Evolutionary conservation across 352 stramenopile species (phyloP), one percentile per base, ranked within the genome.

Genomic region (Pythium phragmiticola): DNA sequence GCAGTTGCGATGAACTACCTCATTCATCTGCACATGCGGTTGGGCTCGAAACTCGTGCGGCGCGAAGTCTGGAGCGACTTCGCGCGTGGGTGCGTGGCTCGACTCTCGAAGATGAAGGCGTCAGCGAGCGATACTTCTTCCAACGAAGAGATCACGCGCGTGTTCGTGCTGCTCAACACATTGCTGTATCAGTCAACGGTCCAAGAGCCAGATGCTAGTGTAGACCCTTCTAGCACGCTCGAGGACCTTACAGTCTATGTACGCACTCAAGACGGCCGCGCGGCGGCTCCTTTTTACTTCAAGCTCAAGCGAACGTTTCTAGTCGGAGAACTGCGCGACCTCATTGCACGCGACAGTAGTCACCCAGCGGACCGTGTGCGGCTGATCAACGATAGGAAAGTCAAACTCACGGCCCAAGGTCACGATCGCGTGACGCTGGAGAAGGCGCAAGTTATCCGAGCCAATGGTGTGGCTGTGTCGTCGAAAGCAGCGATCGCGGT

Each of bases 101-200:
- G 62, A 23, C n/a, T 74, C 19, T 36, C 55, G 6, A 69, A 69
- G 54, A 52, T 53, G 8, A 68, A 63, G 41, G 21, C 41, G 2
- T 28, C 50, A 41, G 16, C 50, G 2, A 30, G 21, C 3, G 69
- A 83, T n/a, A 64, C 67, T n/a, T 57, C 68, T 8, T 43, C 36
- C 6, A 60, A 39, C 14, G 28, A 51, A 34, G 65, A 66, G 11
- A 50, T 47, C 17, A 28, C 52, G 3, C 33, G 85, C 7, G 30
- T 92, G 28, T 66, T 94, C 2, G 57, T 84, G 6, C 26, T 96
- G 42, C 68, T 96, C n/a, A 86, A 77, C 37, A 94, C 85, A 17
- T 88, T 96, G 68, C 57, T 96, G 13, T 70, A 81, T 33, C 84
- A 94, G 57, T 67, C 63, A 14, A 65, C 30, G 5, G 39, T 64